These are phyloP conservation scores for Streptanthus diversifolius DNA, from an alignment of 345 rosid genomes.

Conservation along the genomic window DNA sequence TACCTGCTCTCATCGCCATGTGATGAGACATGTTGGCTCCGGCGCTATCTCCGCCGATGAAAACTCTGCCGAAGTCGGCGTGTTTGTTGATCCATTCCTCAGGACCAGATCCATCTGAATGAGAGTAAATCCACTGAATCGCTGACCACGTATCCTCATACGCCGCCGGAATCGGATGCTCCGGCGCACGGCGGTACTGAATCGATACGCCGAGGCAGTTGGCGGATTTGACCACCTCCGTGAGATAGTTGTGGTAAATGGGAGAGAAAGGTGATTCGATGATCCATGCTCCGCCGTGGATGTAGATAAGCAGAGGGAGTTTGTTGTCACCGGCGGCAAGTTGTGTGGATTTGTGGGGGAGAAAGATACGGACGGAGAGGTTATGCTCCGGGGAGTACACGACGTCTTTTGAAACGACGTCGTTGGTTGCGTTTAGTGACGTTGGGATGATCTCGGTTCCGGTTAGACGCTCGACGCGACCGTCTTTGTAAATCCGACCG, in stretches of 20 bases:
- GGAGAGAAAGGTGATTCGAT: conserved; percentile 40
- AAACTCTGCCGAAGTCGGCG: conserved; percentile 37
- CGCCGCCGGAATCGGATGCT: conserved; percentile 43
- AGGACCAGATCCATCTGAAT: conserved; percentile 24
- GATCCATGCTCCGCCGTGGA: conserved; percentile 57
- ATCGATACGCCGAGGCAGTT: conserved; percentile 40
- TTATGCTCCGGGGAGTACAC: conserved; percentile 10
- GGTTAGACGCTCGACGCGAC: conserved; percentile 37
- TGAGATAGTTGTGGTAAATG: conserved; percentile 33
- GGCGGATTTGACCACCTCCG: conserved; percentile 36
- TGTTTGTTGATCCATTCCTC: conserved; percentile 40
- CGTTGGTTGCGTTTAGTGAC: conserved; percentile 28
- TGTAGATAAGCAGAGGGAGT: conserved; percentile 48
- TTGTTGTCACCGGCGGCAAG: conserved; percentile 21
- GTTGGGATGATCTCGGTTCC: conserved; percentile 42
- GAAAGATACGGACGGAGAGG: conserved; percentile 49
- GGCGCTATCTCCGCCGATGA: conserved; percentile 45
- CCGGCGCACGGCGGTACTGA: conserved; percentile 47
- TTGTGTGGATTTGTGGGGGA: conserved; percentile 29
- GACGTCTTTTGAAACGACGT: conserved; percentile 46
- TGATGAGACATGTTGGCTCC: conserved; percentile 55
- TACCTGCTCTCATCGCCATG: conserved; percentile 42
- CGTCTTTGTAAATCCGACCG: conserved; percentile 39
- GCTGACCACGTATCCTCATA: conserved; percentile 53
- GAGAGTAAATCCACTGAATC: conserved; percentile 43